Evolutionary conservation across 106 monocot species (phyloP), one percentile per base, ranked within the genome.

Genomic region (Xerophyta viscosa): DNA sequence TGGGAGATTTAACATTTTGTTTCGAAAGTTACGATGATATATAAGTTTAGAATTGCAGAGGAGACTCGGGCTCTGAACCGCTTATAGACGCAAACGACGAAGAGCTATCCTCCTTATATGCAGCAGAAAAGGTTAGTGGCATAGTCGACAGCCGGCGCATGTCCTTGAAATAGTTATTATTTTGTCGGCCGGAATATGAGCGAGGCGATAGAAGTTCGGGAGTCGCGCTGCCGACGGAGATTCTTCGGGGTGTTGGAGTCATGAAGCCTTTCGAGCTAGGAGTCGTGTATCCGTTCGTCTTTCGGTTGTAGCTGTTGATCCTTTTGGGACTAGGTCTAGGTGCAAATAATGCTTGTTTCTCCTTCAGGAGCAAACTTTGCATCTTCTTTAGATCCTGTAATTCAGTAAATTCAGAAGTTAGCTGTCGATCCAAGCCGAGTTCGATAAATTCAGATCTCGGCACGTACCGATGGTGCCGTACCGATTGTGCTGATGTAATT

Each of bases 341-440:
- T 2, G 84, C 81, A 49, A 71, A 79, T 1, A 71, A 52, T 20
- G 73, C 37, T 66, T 79, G 84, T 58, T 71, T 96, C 50, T 86
- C 82, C 11, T 60, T 57, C 13, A 82, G 67, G 15, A 96, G 78
- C 44, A 81, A 52, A 66, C 59, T 50, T 11, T 81, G 75, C 24
- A 82, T 49, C 59, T 86, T 96, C 71, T 96, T 96, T 24, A 81
- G 84, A 30, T 89, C 85, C 96, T 96, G 73, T 53, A 48, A n/a
- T n/a, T n/a, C n/a, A n/a, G n/a, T n/a, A n/a, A n/a, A n/a, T n/a
- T n/a, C n/a, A n/a, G n/a, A n/a, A n/a, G n/a, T n/a, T n/a, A n/a
- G n/a, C n/a, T n/a, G n/a, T n/a, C n/a, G n/a, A n/a, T n/a, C n/a
- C n/a, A n/a, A n/a, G n/a, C n/a, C n/a, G n/a, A n/a, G n/a, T n/a